Evolutionary conservation across 192 early-diverging fungal species (phyloP), one percentile per base, ranked within the genome.

Genomic region (Coemansia sp.): DNA sequence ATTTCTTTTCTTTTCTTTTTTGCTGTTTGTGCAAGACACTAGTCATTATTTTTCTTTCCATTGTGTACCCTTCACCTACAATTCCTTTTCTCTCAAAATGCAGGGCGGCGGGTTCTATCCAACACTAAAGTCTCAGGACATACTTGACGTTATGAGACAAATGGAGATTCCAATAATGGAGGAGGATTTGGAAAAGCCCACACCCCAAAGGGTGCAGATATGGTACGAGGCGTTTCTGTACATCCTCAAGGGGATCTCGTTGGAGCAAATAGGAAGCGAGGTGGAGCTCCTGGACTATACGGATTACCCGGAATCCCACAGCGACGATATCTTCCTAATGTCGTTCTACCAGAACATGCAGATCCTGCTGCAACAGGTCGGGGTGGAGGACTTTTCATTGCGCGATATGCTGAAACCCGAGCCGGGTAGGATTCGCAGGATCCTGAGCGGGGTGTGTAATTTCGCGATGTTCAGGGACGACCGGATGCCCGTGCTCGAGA

Each of bases 391-490:
- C 70, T 94, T 95, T 76, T 86, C 84, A 45, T 80, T 93, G 13
- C 82, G 88, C 41, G 95, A 96, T 67, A 71, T 96, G 57, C 77
- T 93, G 18, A 88, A 86, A n/a, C 95, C 95, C 0, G 90, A 93
- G 68, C 83, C 89, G 0, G 77, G 68, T 0, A 85, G 88, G 6
- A 77, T 93, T 36, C 73, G 89, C 0, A 77, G 84, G n/a, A 86
- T 92, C n/a, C 82, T 97, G 10, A 91, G 89, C 74, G 91, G 86
- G 8, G 79, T 95, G 22, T 93, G 94, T 69, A 97, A 97, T 71
- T 97, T 93, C 85, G 90, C 88, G 58, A 95, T 93, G 80, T 97
- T 97, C 70, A 80, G 92, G 19, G 92, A 95, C 60, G 90, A 94
- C 66, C 81, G 88, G 8, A 79, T 93, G 78, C 81, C 74, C 3